Evolutionary conservation across 371 early-diverging fungal species (phyloP).

Genomic region (Sporodiniella umbellata): DNA sequence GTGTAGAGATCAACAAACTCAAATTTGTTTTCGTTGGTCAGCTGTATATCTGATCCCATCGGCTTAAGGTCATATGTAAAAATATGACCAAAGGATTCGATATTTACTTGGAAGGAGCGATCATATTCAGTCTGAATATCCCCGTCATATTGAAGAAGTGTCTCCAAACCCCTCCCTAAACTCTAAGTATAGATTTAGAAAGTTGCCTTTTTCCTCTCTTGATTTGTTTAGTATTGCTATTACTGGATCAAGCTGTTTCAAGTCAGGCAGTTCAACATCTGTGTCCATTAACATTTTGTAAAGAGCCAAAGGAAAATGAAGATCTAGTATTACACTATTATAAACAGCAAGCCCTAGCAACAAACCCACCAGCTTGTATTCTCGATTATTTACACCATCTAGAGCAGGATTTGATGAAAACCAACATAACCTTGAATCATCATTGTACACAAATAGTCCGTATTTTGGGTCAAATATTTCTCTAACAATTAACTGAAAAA

Average conservation of each 20-base stretch:
- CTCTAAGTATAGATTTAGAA: slow-evolving; percentile 28
- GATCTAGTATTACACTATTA: slow-evolving; percentile 74
- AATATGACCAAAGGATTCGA: slow-evolving; percentile 62
- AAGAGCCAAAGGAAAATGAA: slow-evolving; percentile 75
- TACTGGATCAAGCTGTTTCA: slow-evolving; percentile 67
- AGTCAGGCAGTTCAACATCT: slow-evolving; percentile 43
- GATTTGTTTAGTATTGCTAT: slow-evolving; percentile 2
- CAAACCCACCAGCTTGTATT: slow-evolving; percentile 85
- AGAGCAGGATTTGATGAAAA: slow-evolving; percentile 72
- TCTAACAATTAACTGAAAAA: slow-evolving; percentile 87
- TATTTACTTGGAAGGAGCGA: slow-evolving; percentile 70
- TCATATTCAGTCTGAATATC: slow-evolving; percentile 60
- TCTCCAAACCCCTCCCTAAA: slow-evolving; percentile 63
- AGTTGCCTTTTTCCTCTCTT: too few species aligned
- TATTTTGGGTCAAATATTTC: slow-evolving; percentile 91
- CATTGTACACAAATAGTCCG: slow-evolving; percentile 87
- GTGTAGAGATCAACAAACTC: slow-evolving; percentile 76
- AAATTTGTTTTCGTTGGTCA: slow-evolving; percentile 63
- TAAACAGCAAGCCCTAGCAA: slow-evolving; percentile 82
- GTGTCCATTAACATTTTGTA: slow-evolving; percentile 82
- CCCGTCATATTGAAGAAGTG: slow-evolving; percentile 51
- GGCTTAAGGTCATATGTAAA: slow-evolving; percentile 58
- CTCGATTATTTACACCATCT: slow-evolving; percentile 59
- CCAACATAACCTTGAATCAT: slow-evolving; percentile 84
- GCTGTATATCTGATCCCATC: slow-evolving; percentile 53